These are phyloP conservation scores for Avena insularis DNA, from an alignment of 176 grass and related monocot genomes.

Conservation along the genomic window DNA sequence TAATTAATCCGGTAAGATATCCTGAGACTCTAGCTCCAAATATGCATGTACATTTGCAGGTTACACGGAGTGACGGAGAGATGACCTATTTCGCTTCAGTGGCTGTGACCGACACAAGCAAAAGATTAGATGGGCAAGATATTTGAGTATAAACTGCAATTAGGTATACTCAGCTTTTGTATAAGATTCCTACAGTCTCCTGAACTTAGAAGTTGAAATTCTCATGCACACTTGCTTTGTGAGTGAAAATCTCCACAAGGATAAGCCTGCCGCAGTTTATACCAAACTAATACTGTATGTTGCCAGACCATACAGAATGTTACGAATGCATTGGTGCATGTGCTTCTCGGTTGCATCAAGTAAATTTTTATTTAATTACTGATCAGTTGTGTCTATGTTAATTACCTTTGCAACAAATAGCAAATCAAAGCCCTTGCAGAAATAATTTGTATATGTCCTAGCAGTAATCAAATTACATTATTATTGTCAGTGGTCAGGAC, in stretches of 20 bases:
- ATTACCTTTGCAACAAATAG: background rate
- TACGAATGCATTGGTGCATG: background rate
- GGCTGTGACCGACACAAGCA: background rate
- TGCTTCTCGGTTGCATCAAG: background rate
- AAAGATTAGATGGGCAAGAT: slow-evolving; percentile 8
- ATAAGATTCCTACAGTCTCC: background rate
- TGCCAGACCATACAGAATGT: background rate
- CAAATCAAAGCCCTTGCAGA: background rate
- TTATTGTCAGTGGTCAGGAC: background rate
- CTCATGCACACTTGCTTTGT: background rate
- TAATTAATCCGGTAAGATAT: background rate
- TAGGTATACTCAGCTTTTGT: background rate
- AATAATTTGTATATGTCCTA: background rate
- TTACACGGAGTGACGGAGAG: background rate
- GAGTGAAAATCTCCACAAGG: background rate
- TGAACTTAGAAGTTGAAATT: background rate
- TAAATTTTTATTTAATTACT: background rate
- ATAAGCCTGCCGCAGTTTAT: background rate
- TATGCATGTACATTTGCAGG: background rate
- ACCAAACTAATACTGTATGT: background rate
- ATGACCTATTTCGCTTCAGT: background rate
- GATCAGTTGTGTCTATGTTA: background rate
- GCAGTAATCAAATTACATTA: background rate
- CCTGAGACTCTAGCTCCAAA: background rate
- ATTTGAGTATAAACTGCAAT: slow-evolving; percentile 1